Conservation (phyloP, 495 filamentous ascomycete genomes). For the Xylaria flabelliformis region DNA sequence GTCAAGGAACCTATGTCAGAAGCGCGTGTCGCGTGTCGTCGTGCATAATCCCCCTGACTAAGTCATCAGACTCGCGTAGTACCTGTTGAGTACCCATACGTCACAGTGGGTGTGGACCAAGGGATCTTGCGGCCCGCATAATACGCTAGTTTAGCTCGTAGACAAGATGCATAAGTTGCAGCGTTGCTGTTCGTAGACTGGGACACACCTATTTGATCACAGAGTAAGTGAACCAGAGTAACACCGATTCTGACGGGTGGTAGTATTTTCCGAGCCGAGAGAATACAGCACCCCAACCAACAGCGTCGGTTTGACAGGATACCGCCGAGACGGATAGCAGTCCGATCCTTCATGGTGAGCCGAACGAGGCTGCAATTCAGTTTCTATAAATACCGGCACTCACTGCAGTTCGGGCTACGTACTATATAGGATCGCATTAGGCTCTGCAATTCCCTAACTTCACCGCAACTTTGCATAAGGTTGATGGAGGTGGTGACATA, state of each 20-base stretch:
- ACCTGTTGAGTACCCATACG: background rate
- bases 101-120: no score
- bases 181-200: no score
- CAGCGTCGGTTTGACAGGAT: background rate
- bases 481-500: background rate
- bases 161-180: no score
- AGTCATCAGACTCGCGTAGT: background rate
- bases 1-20: slow-evolving; percentile 8
- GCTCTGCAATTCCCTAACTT: background rate
- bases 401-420: background rate
- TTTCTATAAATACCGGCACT: no score
- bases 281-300: no score
- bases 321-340: background rate
- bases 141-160: no score
- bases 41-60: slow-evolving; percentile 10
- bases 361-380: background rate
- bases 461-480: background rate
- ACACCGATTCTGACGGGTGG: background rate
- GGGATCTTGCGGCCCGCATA: no score
- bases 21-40: slow-evolving; percentile 6
- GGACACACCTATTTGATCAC: no score
- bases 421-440: background rate
- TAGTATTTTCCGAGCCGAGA: background rate
- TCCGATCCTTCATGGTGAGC: background rate
- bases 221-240: no score